These are phyloP conservation scores for Chloranthus sessilifolius DNA, from an alignment of 164 flowering plant genomes.

Conservation along the genomic window DNA sequence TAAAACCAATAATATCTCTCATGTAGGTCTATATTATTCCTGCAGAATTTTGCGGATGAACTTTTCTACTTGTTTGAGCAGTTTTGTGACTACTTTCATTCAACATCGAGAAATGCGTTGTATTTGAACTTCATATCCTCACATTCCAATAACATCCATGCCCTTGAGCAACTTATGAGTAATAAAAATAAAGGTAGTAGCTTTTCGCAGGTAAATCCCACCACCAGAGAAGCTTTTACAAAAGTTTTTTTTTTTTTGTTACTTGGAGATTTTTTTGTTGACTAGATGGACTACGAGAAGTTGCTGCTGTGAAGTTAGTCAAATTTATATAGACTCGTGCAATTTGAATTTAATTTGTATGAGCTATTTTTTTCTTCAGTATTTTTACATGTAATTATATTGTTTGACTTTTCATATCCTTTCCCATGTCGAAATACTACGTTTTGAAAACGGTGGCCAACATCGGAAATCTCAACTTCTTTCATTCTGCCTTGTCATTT, in stretches of 20 bases:
- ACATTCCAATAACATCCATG: slow-evolving; percentile 83
- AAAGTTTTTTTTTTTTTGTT: no score
- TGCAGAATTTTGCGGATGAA: slow-evolving; percentile 83
- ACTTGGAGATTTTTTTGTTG: no score
- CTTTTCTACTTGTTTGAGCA: slow-evolving; percentile 80
- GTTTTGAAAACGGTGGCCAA: no score
- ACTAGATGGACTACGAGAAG: background rate
- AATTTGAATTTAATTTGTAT: background rate
- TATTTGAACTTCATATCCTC: slow-evolving; percentile 84
- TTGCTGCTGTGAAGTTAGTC: background rate
- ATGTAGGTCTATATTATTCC: background rate
- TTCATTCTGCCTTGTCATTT: no score
- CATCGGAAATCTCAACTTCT: no score
- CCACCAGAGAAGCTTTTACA: background rate
- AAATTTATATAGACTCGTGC: background rate
- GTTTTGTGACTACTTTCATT: slow-evolving; percentile 76
- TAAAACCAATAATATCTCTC: slow-evolving; percentile 1
- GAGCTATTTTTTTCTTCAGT: no score
- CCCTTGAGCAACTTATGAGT: slow-evolving; percentile 66
- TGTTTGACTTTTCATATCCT: background rate
- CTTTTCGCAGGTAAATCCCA: slow-evolving; percentile 53
- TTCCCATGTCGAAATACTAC: no score
- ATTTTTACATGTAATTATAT: background rate
- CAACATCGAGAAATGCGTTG: slow-evolving; percentile 43
- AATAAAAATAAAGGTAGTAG: slow-evolving; percentile 59